Evolutionary conservation across 73 alveolate species (phyloP).

Genomic region (Tetrahymena elliotti): DNA sequence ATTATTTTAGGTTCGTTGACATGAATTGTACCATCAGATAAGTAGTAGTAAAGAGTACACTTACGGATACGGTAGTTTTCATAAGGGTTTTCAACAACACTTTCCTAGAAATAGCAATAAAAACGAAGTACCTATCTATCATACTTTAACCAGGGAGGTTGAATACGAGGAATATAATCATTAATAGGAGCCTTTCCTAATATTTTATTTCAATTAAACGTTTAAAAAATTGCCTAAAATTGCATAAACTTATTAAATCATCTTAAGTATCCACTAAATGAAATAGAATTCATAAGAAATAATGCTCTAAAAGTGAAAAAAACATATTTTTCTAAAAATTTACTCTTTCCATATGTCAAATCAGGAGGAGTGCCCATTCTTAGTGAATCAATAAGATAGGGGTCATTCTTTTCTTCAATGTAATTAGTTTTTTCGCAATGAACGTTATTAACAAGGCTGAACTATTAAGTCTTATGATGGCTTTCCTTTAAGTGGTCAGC

Average conservation of each 20-base stretch:
- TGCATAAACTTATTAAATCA: background rate
- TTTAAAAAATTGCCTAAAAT: background rate
- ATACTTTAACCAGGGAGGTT: constrained; percentile 82
- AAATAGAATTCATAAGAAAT: too few species aligned
- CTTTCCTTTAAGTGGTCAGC: constrained; percentile 39
- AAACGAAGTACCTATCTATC: constrained; percentile 85
- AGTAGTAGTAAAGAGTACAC: constrained; percentile 81
- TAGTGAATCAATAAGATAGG: constrained; percentile 35
- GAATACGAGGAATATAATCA: constrained; percentile 75
- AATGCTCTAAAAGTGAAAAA: background rate
- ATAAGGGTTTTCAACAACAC: constrained; percentile 82
- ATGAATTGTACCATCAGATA: constrained; percentile 90
- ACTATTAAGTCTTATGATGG: constrained; percentile 40
- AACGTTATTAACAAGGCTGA: constrained; percentile 12
- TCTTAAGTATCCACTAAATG: background rate
- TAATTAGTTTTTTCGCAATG: constrained; percentile 30
- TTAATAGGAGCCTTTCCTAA: constrained; percentile 56
- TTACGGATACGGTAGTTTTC: constrained; percentile 81
- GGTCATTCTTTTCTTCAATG: constrained; percentile 26
- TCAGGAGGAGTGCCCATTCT: constrained; percentile 30
- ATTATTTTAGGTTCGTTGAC: constrained; percentile 91
- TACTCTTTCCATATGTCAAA: constrained; percentile 33
- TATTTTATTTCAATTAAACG: background rate
- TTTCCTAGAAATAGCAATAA: constrained; percentile 87
- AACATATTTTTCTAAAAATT: background rate